These are phyloP conservation scores for Hypoxylon trugodes DNA, from an alignment of 495 filamentous ascomycete species.

Conservation along the genomic window DNA sequence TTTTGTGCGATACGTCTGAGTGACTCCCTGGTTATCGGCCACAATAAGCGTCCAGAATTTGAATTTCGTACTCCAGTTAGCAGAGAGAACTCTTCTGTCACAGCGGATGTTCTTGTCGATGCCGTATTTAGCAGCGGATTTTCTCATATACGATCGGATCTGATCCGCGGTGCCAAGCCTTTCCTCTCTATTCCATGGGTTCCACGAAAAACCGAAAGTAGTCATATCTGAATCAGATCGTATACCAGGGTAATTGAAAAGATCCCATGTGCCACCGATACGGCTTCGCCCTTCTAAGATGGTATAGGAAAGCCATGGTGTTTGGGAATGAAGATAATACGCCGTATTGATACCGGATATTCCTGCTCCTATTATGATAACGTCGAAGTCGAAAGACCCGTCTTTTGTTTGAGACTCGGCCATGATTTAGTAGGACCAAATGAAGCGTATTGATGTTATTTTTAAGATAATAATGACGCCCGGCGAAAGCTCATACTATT, in stretches of 20 bases:
- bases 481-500: too few species aligned
- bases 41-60: slow-evolving; percentile 70
- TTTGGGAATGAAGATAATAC: slow-evolving; percentile 69
- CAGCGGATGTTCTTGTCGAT: slow-evolving; percentile 71
- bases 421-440: too few species aligned
- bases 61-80: slow-evolving; percentile 66
- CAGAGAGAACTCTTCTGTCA: slow-evolving; percentile 61
- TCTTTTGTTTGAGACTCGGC: too few species aligned
- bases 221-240: slow-evolving; percentile 73
- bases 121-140: slow-evolving; percentile 61
- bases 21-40: slow-evolving; percentile 49
- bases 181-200: slow-evolving; percentile 66
- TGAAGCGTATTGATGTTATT: too few species aligned
- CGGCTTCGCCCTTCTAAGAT: slow-evolving; percentile 69
- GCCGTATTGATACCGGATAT: slow-evolving; percentile 80
- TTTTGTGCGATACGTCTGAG: slow-evolving; percentile 56
- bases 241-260: slow-evolving; percentile 76
- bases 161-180: slow-evolving; percentile 67
- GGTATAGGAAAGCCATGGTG: slow-evolving; percentile 63
- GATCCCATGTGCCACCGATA: slow-evolving; percentile 78
- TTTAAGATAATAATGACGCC: too few species aligned
- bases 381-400: slow-evolving; percentile 54
- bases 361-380: slow-evolving; percentile 76
- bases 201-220: slow-evolving; percentile 67
- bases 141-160: slow-evolving; percentile 69